Evolutionary conservation across 805 yeast genomes (phyloP).

Genomic region (Clavispora asparagi): DNA sequence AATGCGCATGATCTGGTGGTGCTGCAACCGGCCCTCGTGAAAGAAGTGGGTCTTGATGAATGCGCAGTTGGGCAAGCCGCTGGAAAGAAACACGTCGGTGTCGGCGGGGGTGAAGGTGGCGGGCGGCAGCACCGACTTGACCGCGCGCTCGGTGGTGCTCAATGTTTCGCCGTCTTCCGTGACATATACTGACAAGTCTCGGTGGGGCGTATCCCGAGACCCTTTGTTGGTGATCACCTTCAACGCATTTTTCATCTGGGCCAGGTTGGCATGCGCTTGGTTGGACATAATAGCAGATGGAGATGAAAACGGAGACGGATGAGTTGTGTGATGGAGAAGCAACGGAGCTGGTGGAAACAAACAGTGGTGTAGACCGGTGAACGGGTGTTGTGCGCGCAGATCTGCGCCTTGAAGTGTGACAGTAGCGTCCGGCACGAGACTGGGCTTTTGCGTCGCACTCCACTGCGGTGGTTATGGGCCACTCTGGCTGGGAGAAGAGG

Average conservation of each 20-base stretch:
- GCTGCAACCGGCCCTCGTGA: constrained; percentile 74
- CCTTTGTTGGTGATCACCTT: constrained; percentile 48
- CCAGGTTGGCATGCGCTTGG: constrained; percentile 12
- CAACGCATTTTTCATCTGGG: constrained; percentile 60
- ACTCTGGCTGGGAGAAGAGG: no score
- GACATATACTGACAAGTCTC: constrained; percentile 42
- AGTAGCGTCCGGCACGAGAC: constrained; percentile 1
- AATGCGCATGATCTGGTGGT: constrained; percentile 65
- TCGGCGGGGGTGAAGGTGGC: constrained; percentile 62
- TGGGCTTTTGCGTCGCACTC: no score
- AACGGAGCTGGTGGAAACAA: no score
- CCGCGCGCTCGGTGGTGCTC: constrained; percentile 54
- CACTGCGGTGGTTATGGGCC: no score
- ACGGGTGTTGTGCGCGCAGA: background rate
- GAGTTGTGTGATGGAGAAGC: no score
- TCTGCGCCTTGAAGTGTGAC: background rate
- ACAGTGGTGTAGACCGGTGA: no score
- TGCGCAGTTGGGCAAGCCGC: constrained; percentile 67
- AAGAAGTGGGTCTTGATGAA: constrained; percentile 71
- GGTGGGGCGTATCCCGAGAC: constrained; percentile 15
- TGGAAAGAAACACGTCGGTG: constrained; percentile 54
- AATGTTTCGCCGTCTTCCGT: constrained; percentile 55
- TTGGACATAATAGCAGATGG: constrained; percentile 1
- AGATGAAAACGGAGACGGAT: no score
- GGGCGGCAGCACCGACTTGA: constrained; percentile 59